A percentile compares a stretch with the other conserved stretches of the same genome.
Conservation (phyloP, 331 rosid species). For the Pyrus hybrid region DNA sequence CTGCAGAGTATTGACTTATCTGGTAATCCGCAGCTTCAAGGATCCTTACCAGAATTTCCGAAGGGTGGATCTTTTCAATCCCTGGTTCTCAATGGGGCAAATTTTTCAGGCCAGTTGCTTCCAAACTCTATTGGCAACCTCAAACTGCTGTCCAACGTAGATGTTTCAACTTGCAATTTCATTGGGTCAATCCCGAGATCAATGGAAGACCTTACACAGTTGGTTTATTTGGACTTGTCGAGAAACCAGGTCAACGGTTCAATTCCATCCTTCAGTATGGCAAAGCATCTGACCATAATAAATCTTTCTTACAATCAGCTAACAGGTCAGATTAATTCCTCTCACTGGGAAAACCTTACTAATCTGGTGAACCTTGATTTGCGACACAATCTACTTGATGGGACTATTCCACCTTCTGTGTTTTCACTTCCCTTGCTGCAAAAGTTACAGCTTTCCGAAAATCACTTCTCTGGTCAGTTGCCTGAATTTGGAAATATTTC, state of each 20-base stretch:
- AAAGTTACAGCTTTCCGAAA: constrained; percentile 17
- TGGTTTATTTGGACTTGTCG: constrained; percentile 12
- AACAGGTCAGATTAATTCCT: constrained; percentile 9
- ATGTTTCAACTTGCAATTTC: constrained; percentile 5
- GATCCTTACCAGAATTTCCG: constrained; percentile 23
- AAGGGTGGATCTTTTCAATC: constrained; percentile 6
- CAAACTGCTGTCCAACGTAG: not conserved
- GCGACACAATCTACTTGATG: constrained; percentile 11
- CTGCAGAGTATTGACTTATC: constrained; percentile 16
- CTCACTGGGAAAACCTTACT: constrained; percentile 9
- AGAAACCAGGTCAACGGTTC: constrained; percentile 14
- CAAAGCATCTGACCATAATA: constrained; percentile 3
- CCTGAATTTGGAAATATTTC: not conserved
- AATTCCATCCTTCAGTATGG: constrained; percentile 27
- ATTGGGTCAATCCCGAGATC: constrained; percentile 15
- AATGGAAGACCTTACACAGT: not conserved
- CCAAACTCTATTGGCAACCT: constrained; percentile 19
- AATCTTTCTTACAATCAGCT: constrained; percentile 16
- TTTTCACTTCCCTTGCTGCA: constrained; percentile 15
- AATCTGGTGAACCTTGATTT: constrained; percentile 16
- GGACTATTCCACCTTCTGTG: constrained; percentile 4
- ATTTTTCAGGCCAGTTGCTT: constrained; percentile 1
- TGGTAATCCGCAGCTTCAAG: not conserved
- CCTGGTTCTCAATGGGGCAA: not conserved
- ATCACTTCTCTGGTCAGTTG: constrained; percentile 29